A percentile compares a stretch with the other conserved stretches of the same genome.
Conservation (phyloP, 2,329 filamentous ascomycete species). For the Torrubiella hemipterigena region DNA sequence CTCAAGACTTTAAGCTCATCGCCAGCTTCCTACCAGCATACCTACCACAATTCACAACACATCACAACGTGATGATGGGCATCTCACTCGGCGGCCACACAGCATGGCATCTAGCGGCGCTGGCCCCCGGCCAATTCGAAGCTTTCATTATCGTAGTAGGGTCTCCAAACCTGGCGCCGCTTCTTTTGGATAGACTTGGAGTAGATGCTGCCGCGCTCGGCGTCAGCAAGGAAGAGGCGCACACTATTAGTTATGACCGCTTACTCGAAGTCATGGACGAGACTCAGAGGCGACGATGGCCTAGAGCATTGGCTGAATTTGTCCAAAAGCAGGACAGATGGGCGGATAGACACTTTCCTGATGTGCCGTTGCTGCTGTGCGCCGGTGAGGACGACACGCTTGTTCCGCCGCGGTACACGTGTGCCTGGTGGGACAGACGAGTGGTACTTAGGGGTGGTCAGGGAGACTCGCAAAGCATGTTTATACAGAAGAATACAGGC, state of each 20-base stretch:
- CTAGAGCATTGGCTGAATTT: conserved; percentile 1
- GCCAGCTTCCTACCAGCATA: conserved; percentile 3
- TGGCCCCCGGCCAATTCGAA: neutral
- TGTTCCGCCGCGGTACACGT: conserved; percentile 1
- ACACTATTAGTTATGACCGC: conserved; percentile 1
- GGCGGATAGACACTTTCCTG: neutral
- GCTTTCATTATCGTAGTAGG: conserved; percentile 3
- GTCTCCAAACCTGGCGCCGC: conserved; percentile 2
- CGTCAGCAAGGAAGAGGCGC: conserved; percentile 1
- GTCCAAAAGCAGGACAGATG: neutral
- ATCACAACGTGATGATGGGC: conserved; percentile 4
- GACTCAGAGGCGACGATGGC: conserved; percentile 3
- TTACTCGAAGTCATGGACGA: conserved; percentile 1
- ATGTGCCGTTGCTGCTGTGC: conserved; percentile 3
- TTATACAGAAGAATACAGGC: conserved; percentile 3
- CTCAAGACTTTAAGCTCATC: conserved; percentile 3
- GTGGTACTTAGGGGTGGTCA: neutral
- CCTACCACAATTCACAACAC: neutral
- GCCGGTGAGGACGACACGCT: conserved; percentile 3
- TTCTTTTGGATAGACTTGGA: conserved; percentile 1
- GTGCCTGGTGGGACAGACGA: conserved; percentile 1
- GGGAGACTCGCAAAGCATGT: conserved; percentile 2
- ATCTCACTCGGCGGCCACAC: conserved; percentile 4
- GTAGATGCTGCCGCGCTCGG: conserved; percentile 7
- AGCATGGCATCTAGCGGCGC: conserved; percentile 1